Percentiles rank a stretch among this genome's conserved stretches.
Conservation (phyloP, 106 monocot genomes). For the Posidonia australis region DNA sequence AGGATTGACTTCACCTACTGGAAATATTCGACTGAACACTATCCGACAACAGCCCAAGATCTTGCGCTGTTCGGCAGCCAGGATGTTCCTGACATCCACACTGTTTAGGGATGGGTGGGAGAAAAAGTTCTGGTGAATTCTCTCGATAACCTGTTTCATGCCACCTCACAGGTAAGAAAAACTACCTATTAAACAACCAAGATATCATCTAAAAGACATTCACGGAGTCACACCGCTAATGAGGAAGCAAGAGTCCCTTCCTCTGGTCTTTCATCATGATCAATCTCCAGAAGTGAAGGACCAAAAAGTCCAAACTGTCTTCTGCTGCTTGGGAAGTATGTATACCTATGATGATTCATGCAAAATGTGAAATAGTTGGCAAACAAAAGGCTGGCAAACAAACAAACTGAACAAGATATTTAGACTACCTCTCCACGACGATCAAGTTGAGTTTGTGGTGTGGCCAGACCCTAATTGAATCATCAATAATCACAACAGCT, state of each 20-base stretch:
- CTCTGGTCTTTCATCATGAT: constrained; percentile 87
- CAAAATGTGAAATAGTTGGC: background rate
- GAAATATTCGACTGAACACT: constrained; percentile 94
- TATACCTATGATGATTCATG: constrained; percentile 44
- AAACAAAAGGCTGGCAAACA: background rate
- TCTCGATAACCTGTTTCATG: constrained; percentile 71
- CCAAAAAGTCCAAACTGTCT: constrained; percentile 88
- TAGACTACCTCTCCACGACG: constrained; percentile 78
- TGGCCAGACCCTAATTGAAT: constrained; percentile 86
- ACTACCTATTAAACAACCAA: background rate
- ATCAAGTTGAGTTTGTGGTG: constrained; percentile 92
- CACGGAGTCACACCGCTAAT: constrained; percentile 35
- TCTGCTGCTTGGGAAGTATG: constrained; percentile 86
- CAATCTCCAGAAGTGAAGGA: constrained; percentile 92
- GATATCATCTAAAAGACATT: constrained; percentile 3
- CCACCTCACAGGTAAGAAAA: background rate
- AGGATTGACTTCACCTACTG: constrained; percentile 80
- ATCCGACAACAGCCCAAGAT: constrained; percentile 74
- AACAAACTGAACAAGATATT: background rate
- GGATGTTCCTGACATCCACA: constrained; percentile 80
- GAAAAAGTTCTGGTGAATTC: constrained; percentile 77
- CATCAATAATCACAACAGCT: constrained; percentile 95
- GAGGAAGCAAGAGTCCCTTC: constrained; percentile 86
- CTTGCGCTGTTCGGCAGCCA: constrained; percentile 73
- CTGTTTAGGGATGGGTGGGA: constrained; percentile 50